phyloP scores from a whole-genome alignment of 495 filamentous ascomycete genomes.

The Lepraria neglecta region DNA sequence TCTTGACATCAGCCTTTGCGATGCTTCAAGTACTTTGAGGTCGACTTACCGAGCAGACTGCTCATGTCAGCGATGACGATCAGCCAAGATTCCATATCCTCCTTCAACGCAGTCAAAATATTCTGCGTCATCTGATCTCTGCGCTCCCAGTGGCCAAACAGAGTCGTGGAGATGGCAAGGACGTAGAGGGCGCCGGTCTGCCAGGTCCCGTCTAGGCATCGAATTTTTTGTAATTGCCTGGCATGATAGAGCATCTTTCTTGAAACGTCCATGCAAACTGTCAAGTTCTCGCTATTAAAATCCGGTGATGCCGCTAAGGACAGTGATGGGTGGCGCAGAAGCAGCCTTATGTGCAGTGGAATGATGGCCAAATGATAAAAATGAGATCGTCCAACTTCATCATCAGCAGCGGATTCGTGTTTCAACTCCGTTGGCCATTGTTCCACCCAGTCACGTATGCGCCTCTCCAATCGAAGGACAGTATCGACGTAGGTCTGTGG shows the following conservation, averaged over 20 bases:
- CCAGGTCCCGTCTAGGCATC: slow-evolving; percentile 78
- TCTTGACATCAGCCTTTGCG: slow-evolving; percentile 13
- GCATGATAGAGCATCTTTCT: slow-evolving; percentile 56
- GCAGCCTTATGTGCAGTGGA: slow-evolving; percentile 43
- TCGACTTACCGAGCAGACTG: slow-evolving; percentile 51
- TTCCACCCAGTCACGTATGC: slow-evolving; percentile 49
- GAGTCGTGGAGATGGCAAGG: slow-evolving; percentile 62
- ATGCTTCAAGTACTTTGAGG: slow-evolving; percentile 1
- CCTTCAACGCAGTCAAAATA: slow-evolving; percentile 50
- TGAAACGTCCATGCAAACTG: slow-evolving; percentile 60
- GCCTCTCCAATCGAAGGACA: slow-evolving; percentile 56
- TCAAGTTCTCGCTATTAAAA: slow-evolving; percentile 58
- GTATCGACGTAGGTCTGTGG: slow-evolving; percentile 54
- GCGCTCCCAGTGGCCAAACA: slow-evolving; percentile 64
- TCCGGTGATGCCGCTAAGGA: slow-evolving; percentile 54
- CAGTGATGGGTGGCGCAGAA: slow-evolving; percentile 66
- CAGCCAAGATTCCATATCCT: slow-evolving; percentile 65
- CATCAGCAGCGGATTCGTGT: slow-evolving; percentile 36
- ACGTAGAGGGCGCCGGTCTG: slow-evolving; percentile 64
- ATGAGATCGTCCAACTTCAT: slow-evolving; percentile 46
- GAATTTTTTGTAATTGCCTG: slow-evolving; percentile 50
- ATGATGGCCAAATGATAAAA: slow-evolving; percentile 43
- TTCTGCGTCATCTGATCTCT: slow-evolving; percentile 48
- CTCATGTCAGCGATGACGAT: slow-evolving; percentile 60
- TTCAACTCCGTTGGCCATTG: slow-evolving; percentile 51